Percentiles rank a stretch among this genome's conserved stretches.
Conservation (phyloP, 2,329 filamentous ascomycete genomes). For the Xylaria sp. region DNA sequence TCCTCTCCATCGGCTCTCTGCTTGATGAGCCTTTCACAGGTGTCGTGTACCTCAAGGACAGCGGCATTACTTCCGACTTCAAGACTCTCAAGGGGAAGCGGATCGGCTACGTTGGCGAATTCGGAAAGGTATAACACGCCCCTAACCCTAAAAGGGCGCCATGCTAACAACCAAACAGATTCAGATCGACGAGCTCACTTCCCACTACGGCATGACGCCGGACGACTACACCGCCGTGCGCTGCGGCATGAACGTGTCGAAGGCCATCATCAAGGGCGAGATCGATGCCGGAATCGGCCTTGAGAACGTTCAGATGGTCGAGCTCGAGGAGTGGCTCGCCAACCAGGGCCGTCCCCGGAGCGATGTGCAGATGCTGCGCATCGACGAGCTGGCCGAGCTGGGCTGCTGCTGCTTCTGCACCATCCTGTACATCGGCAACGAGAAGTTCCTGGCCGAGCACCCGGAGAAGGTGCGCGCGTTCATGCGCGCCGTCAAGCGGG, state of each 20-base stretch:
- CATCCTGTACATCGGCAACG: slow-evolving; percentile 80
- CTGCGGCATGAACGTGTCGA: slow-evolving; percentile 80
- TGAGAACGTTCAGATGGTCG: slow-evolving; percentile 83
- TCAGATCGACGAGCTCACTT: slow-evolving; percentile 79
- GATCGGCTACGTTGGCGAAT: slow-evolving; percentile 80
- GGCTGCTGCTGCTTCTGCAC: slow-evolving; percentile 86
- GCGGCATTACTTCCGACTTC: slow-evolving; percentile 76
- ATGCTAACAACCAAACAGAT: slow-evolving; percentile 47
- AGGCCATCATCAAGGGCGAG: slow-evolving; percentile 71
- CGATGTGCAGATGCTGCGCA: slow-evolving; percentile 80
- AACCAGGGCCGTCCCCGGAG: slow-evolving; percentile 62
- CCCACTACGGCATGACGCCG: slow-evolving; percentile 74
- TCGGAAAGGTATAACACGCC: slow-evolving; percentile 57
- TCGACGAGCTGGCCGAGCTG: slow-evolving; percentile 77
- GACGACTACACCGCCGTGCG: slow-evolving; percentile 75
- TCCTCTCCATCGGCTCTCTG: slow-evolving; percentile 72
- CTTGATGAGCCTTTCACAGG: slow-evolving; percentile 82
- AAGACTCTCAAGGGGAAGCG: slow-evolving; percentile 73
- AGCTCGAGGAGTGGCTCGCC: slow-evolving; percentile 75
- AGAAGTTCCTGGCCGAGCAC: slow-evolving; percentile 67
- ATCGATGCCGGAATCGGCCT: slow-evolving; percentile 78
- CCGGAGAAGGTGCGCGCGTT: slow-evolving; percentile 69
- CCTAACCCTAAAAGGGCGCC: no score
- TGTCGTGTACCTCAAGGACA: slow-evolving; percentile 74
- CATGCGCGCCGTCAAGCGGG: slow-evolving; percentile 72